Percentiles rank a stretch among this genome's conserved stretches.
phyloP scores from a whole-genome alignment of 2,329 filamentous ascomycete genomes.

The Colletotrichum chlorophyti region DNA sequence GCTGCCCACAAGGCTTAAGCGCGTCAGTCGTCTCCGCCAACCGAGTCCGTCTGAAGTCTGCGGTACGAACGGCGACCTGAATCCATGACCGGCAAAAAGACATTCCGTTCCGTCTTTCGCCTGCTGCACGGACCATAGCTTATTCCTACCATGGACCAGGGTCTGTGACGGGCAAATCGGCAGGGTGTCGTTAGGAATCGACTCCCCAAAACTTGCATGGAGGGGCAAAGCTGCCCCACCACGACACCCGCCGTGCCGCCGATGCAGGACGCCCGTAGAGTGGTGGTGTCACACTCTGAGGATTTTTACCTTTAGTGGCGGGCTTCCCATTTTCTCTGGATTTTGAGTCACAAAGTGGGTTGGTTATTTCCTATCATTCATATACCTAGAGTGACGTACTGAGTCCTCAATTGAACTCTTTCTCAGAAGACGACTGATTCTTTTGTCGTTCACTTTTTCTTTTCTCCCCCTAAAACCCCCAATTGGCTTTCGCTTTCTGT shows the following conservation, averaged over 20 bases:
- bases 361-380: slow-evolving; percentile 15
- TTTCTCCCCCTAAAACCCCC: not conserved
- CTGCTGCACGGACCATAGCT: slow-evolving; percentile 42
- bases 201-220: slow-evolving; percentile 28
- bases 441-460: not conserved
- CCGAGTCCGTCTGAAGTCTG: not conserved
- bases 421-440: not conserved
- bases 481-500: not conserved
- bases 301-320: slow-evolving; percentile 27
- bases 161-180: slow-evolving; percentile 22
- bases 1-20: slow-evolving; percentile 3
- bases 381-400: too few species aligned
- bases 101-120: slow-evolving; percentile 32
- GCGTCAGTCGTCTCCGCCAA: slow-evolving; percentile 3
- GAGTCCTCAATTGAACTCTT: slow-evolving; percentile 19
- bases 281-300: slow-evolving; percentile 27
- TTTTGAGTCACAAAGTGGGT: slow-evolving; percentile 20
- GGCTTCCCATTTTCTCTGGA: slow-evolving; percentile 14
- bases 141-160: slow-evolving; percentile 33
- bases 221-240: slow-evolving; percentile 34
- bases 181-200: slow-evolving; percentile 26
- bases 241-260: slow-evolving; percentile 32
- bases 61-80: not conserved
- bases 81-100: not conserved
- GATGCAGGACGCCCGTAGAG: slow-evolving; percentile 34